Conservation (phyloP, 345 rosid species). For the Eucalyptus cloeziana region DNA sequence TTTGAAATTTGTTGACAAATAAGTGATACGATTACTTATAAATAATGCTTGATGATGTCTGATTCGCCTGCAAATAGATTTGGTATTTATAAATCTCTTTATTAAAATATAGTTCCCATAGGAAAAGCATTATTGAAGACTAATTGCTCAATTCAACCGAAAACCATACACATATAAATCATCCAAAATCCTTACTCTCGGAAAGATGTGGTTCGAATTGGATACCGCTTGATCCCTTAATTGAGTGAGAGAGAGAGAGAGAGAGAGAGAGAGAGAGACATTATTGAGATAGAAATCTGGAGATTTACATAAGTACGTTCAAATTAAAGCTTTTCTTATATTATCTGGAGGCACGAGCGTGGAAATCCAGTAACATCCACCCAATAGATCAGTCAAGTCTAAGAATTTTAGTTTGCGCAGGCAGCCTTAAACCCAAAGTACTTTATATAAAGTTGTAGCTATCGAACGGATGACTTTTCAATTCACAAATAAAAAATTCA, state of each 20-base stretch:
- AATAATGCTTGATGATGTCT: not conserved
- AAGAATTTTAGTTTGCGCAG: not conserved
- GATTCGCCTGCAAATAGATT: not conserved
- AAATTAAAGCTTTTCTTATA: not conserved
- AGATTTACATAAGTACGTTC: not conserved
- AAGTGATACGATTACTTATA: not conserved
- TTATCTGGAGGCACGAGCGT: not conserved
- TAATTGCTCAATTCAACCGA: not conserved
- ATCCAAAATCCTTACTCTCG: not conserved
- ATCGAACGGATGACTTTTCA: not conserved
- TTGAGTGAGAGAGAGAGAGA: not conserved
- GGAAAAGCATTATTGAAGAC: not conserved
- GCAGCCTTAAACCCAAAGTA: not conserved
- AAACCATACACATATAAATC: not conserved
- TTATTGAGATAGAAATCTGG: not conserved
- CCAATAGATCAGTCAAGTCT: not conserved
- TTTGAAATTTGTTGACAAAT: not conserved
- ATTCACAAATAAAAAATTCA: not conserved
- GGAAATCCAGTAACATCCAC: too few relatives aligned
- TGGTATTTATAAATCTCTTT: not conserved
- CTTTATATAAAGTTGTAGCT: not conserved
- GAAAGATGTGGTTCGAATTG: not conserved
- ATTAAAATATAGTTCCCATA: not conserved
- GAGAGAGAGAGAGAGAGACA: too few relatives aligned
- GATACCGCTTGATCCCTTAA: not conserved